Base-by-base conservation (phyloP, 1,284 basidiomycete genomes). In the Boletus semigastroideus region DNA sequence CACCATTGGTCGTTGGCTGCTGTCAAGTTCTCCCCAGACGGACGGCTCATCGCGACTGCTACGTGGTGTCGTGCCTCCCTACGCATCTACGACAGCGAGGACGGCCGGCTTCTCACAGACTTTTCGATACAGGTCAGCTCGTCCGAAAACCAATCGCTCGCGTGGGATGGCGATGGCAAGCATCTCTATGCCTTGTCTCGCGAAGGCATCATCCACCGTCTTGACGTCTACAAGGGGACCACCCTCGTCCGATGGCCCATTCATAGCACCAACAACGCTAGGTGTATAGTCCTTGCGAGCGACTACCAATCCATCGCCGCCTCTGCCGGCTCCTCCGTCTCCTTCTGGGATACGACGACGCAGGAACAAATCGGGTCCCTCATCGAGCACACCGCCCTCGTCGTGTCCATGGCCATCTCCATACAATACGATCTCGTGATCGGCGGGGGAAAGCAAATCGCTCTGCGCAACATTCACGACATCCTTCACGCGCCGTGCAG, bases 21-120 rank as follows among this genome's bases (percentile, higher is more conserved):
- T 2, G 37, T 46, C 55, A 60, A 42, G 13, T 60, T 60, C 28
- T 59, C 51, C 4, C 59, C 48, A 0, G 36, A 61, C 19, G 56
- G 49, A 20, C 16, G 25, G 4, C 27, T 51, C 33, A 7, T 59
- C 3, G 58, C 59, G 1, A 46, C 46, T 9, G 54, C 58, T 2
- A 31, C 55, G 1, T 41, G 40, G 37, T 5, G 7, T 2, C 27
- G 20, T 3, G 0, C 8, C 3, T 60, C 49, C 6, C 11, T 57
- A 8, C 57, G 37, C 0, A 16, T 59, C 19, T 51, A 47, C 9
- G 37, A 54, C 27, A 10, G n/a, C 19, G 28, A n/a, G 5, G 11
- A 38, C 12, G 46, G 46, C 4, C 2, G 11, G 8, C 47, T 25
- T 6, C 34, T 55, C 20, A 8, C 37, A 28, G 27, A 46, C 17